Evolutionary conservation across 441 rosid species (phyloP).

Genomic region (Corymbia calophylla): DNA sequence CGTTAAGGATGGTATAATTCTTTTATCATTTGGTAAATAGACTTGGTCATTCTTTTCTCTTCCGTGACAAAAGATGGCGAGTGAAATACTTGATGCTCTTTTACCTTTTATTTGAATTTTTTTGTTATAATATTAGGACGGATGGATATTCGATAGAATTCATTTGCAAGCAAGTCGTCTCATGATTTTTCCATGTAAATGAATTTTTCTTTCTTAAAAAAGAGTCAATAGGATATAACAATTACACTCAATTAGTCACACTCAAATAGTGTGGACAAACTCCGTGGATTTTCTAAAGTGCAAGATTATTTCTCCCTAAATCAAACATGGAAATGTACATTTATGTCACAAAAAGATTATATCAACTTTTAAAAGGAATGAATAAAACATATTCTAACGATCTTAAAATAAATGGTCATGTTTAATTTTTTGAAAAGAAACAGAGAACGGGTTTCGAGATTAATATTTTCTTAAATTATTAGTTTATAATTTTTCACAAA

Average conservation of each 20-base stretch:
- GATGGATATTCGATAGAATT: neutral
- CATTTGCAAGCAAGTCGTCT: neutral
- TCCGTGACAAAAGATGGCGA: accelerated
- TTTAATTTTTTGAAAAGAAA: neutral
- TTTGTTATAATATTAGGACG: neutral
- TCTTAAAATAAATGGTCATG: neutral
- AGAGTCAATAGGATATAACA: neutral
- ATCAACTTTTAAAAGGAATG: neutral
- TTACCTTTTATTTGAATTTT: neutral
- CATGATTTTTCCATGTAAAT: neutral
- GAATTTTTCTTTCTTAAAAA: neutral
- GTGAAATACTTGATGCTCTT: neutral
- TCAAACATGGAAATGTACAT: neutral
- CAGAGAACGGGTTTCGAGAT: neutral
- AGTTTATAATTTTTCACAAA: neutral
- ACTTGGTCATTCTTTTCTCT: neutral
- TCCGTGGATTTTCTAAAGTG: neutral
- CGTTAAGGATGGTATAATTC: accelerated
- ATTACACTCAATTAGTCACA: neutral
- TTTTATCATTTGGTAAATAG: neutral
- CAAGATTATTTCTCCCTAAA: neutral
- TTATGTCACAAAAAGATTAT: accelerated
- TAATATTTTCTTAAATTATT: neutral
- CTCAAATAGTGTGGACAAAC: accelerated
- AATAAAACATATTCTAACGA: neutral